Conservation (phyloP, 140 eudicot species). For the Senecio squalidus region DNA sequence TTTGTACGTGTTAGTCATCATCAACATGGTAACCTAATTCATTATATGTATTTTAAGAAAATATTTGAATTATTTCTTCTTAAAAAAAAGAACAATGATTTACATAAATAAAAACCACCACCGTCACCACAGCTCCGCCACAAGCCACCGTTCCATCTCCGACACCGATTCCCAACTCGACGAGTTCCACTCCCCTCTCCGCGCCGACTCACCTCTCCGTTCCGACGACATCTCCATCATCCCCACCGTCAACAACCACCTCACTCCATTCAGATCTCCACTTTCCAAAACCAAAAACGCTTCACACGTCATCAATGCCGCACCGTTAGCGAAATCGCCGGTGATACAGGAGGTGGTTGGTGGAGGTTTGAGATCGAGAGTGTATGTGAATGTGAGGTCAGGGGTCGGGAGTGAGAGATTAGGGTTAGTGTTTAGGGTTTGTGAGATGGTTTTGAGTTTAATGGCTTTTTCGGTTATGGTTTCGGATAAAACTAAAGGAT, state of each 20-base stretch:
- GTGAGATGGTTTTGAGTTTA: slow-evolving; percentile 48
- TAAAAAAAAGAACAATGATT: slow-evolving; percentile 6
- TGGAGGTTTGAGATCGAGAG: slow-evolving; percentile 32
- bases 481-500: slow-evolving; percentile 80
- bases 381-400: slow-evolving; percentile 33
- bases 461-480: slow-evolving; percentile 84
- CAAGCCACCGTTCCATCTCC: slow-evolving; percentile 59
- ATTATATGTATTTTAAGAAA: no score
- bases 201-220: slow-evolving; percentile 41
- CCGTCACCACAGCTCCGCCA: slow-evolving; percentile 26
- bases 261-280: slow-evolving; percentile 38
- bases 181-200: slow-evolving; percentile 50
- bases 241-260: slow-evolving; percentile 28
- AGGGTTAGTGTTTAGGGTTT: slow-evolving; percentile 64
- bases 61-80: not conserved
- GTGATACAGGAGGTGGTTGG: slow-evolving; percentile 23
- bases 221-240: slow-evolving; percentile 21
- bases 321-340: slow-evolving; percentile 30
- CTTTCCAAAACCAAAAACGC: slow-evolving; percentile 19
- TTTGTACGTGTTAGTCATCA: no score
- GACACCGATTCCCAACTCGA: slow-evolving; percentile 67
- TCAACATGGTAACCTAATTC: no score
- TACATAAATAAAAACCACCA: slow-evolving; percentile 19
- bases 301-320: slow-evolving; percentile 23
- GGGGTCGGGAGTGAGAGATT: slow-evolving; percentile 30